phyloP scores from a whole-genome alignment of 352 stramenopile species.

The Globisporangium middletonii region DNA sequence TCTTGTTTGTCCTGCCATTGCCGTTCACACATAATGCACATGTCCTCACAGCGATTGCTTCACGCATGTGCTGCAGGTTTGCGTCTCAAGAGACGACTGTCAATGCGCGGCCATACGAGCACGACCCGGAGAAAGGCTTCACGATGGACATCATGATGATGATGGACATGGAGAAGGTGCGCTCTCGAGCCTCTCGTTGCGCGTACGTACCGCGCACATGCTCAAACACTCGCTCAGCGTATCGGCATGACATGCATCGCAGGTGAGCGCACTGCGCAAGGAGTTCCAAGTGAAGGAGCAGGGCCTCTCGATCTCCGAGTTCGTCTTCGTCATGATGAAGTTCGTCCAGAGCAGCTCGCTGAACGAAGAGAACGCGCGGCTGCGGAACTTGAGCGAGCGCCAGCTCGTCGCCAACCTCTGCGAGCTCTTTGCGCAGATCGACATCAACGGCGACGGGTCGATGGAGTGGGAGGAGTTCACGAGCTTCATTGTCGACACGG shows the following conservation, averaged over 20 bases:
- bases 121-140: constrained; percentile 78
- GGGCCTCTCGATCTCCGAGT: constrained; percentile 77
- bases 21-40: background rate
- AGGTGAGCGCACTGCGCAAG: constrained; percentile 69
- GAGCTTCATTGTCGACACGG: constrained; percentile 88
- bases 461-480: constrained; percentile 93
- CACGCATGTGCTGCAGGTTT: constrained; percentile 2
- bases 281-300: constrained; percentile 84
- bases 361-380: constrained; percentile 57
- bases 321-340: constrained; percentile 85
- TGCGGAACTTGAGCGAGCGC: constrained; percentile 56
- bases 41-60: background rate
- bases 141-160: constrained; percentile 93
- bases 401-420: constrained; percentile 83
- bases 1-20: background rate
- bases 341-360: constrained; percentile 55
- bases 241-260: background rate
- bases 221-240: too few species aligned
- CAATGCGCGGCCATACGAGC: constrained; percentile 43
- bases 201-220: background rate
- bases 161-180: constrained; percentile 83
- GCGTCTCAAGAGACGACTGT: background rate
- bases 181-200: background rate
- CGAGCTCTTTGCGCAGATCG: constrained; percentile 89
- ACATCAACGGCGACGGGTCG: constrained; percentile 89